Base-by-base conservation (phyloP, 2,329 filamentous ascomycete genomes). In the Aspergillus chevalieri region DNA sequence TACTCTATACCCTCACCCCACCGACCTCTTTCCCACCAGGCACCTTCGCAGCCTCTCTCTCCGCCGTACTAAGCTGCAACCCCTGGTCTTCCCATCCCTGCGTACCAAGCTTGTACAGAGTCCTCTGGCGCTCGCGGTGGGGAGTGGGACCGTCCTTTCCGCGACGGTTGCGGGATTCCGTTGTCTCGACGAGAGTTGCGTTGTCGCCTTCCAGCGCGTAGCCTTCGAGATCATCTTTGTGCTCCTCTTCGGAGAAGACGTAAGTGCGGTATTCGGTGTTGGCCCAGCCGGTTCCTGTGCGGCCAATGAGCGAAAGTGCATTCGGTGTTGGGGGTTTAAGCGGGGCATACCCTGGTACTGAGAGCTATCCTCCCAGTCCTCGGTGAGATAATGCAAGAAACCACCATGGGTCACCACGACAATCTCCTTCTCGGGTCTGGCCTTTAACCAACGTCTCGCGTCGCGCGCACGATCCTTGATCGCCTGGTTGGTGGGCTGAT, bases 331-430 rank as follows among this genome's bases (percentile, higher is more conserved):
- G 6, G 14, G 34, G 6, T 36, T 36, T 17, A 17, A 7, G 36
- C 36, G 9, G 4, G 10, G 57, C 65, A 22, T 65, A 75, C 74
- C 76, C 52, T 71, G 64, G 56, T 73, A 74, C 41, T 68, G 64
- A 44, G 72, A 74, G 59, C 59, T 78, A 39, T 83, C 86, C 47
- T 82, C 75, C 82, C 84, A 94, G 61, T 95, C 89, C 57, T 90
- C 81, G 0, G 88, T 93, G 54, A 95, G 72, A 61, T 89, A 94
- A 66, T 95, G 90, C 60, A 95, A 65, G 58, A 91, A 87, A 1
- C 86, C 87, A 1, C 90, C 90, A 61, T 95, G 90, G 3, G 88
- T 86, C 6, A 94, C 88, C 2, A 90, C 77, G 0, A 85, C 82
- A 24, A 95, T 80, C 58, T 92, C 80, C 60, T 87, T 83, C 58